These are phyloP conservation scores for Isoetes engelmannii DNA, from an alignment of 83 land plant genomes.

Conservation along the genomic window DNA sequence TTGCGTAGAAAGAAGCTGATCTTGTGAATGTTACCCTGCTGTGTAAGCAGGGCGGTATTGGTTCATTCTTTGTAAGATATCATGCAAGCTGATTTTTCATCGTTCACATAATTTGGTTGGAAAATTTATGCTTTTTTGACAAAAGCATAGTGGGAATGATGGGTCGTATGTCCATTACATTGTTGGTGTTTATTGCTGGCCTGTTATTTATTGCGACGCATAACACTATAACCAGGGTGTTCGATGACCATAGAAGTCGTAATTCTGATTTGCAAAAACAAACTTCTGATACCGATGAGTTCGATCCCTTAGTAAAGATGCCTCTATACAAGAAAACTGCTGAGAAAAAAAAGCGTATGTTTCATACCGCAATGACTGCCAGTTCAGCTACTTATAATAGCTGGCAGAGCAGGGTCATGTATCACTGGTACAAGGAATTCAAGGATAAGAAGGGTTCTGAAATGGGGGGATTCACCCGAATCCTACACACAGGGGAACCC, in stretches of 20 bases:
- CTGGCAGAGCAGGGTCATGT: constrained; percentile 96
- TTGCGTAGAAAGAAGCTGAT: too few relatives aligned
- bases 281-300: not conserved
- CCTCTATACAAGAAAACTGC: constrained; percentile 19
- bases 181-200: not conserved
- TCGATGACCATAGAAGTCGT: not conserved
- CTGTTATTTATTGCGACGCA: constrained; percentile 4
- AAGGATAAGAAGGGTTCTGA: constrained; percentile 52
- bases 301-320: constrained; percentile 58
- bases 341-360: constrained; percentile 40
- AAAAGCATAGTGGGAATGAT: not conserved
- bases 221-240: constrained; percentile 1
- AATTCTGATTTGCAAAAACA: not conserved
- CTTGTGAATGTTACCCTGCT: too few relatives aligned
- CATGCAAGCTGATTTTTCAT: too few relatives aligned
- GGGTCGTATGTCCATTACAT: not conserved
- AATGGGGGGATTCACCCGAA: constrained; percentile 96
- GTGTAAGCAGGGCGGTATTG: too few relatives aligned
- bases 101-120: too few relatives aligned
- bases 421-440: constrained; percentile 85
- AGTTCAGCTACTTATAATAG: constrained; percentile 67
- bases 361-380: constrained; percentile 87
- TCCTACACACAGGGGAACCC: constrained; percentile 82
- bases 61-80: too few relatives aligned
- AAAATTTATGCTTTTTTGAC: too few relatives aligned